Evolutionary conservation across 2,329 filamentous ascomycete genomes (phyloP).

Genomic region (Phaeomoniella chlamydospora): DNA sequence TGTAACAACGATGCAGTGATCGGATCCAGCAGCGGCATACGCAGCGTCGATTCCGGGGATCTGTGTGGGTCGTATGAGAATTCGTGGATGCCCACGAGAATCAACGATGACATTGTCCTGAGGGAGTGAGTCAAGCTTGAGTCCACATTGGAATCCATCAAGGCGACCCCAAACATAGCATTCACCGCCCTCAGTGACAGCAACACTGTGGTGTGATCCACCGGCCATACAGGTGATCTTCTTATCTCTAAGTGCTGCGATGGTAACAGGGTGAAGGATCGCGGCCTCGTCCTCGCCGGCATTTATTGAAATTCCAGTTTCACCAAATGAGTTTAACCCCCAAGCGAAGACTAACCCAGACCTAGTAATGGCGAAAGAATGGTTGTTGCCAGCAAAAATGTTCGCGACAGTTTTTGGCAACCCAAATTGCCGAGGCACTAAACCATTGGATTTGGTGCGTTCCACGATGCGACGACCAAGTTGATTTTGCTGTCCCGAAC

Average conservation of each 20-base stretch:
- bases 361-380: constrained; percentile 62
- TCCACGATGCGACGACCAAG: constrained; percentile 50
- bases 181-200: constrained; percentile 36
- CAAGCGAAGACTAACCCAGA: constrained; percentile 61
- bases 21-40: constrained; percentile 45
- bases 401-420: constrained; percentile 38
- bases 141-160: constrained; percentile 45
- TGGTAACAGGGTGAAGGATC: constrained; percentile 55
- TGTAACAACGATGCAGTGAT: constrained; percentile 7
- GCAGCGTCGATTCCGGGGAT: constrained; percentile 45
- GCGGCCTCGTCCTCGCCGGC: constrained; percentile 56
- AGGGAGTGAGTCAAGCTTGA: constrained; percentile 40
- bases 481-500: constrained; percentile 56
- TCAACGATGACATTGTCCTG: constrained; percentile 46
- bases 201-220: constrained; percentile 60
- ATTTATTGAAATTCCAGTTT: constrained; percentile 53
- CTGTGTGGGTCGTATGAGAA: constrained; percentile 51
- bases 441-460: constrained; percentile 33
- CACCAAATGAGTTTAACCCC: constrained; percentile 78
- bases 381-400: constrained; percentile 60
- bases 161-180: constrained; percentile 46
- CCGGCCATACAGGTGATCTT: constrained; percentile 52
- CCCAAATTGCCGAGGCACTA: constrained; percentile 37
- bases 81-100: constrained; percentile 50
- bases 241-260: constrained; percentile 48